These are phyloP conservation scores for Multifurca ochricompacta DNA, from an alignment of 768 basidiomycete species.

Conservation along the genomic window DNA sequence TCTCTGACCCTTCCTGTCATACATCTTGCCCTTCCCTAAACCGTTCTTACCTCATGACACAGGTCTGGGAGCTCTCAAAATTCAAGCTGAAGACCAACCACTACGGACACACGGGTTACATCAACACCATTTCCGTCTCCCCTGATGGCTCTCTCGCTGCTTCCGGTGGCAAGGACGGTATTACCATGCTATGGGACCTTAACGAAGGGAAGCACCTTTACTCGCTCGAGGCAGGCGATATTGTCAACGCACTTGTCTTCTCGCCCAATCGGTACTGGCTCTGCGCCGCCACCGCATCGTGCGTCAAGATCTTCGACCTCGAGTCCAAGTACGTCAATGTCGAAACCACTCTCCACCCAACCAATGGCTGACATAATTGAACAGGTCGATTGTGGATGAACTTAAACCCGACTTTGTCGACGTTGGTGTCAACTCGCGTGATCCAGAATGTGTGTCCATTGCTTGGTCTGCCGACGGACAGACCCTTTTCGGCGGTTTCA, in stretches of 20 bases:
- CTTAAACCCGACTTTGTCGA: conserved; percentile 93
- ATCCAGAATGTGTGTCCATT: conserved; percentile 92
- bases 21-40: background rate
- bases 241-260: conserved; percentile 99
- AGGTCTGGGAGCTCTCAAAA: conserved; percentile 99
- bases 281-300: conserved; percentile 94
- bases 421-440: conserved; percentile 57
- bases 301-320: conserved; percentile 98
- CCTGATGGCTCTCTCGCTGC: conserved; percentile 98
- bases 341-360: conserved; percentile 2
- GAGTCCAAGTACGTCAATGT: conserved; percentile 95
- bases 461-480: conserved; percentile 99
- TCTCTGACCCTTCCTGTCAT: conserved; percentile 41
- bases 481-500: conserved; percentile 95
- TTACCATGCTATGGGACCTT: conserved; percentile 99
- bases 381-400: conserved; percentile 94
- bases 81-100: conserved; percentile 99
- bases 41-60: conserved; percentile 6
- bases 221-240: conserved; percentile 96
- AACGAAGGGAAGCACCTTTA: conserved; percentile 99
- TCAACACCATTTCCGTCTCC: conserved; percentile 97
- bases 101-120: conserved; percentile 98
- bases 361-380: background rate
- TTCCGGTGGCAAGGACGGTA: conserved; percentile 98
- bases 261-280: conserved; percentile 99